Evolutionary conservation across 1,284 basidiomycete genomes (phyloP), one percentile per base, ranked within the genome.

Genomic region (Athelia sp.): DNA sequence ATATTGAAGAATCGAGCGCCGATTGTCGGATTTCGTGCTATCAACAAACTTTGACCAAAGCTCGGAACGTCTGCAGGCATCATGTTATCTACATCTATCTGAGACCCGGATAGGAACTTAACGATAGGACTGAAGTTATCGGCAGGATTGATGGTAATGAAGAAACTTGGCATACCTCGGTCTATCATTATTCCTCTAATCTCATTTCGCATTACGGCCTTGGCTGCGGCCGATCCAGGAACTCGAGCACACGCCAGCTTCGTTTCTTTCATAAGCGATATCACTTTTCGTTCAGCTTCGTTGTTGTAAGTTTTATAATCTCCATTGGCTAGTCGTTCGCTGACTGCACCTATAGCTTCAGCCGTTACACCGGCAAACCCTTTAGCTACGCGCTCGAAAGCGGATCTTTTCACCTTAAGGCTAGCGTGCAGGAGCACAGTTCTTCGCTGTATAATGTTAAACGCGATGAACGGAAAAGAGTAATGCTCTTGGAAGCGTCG

Each of bases 61-160:
- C 57, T 2, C 62, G 57, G 0, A 62, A 51, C 2, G n/a, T n/a
- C n/a, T n/a, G 61, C 58, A 10, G 56, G 57, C 0, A 60, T 17
- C 0, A 70, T 17, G 18, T 60, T 49, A 46, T 66, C 62, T 3
- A 70, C 38, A 43, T 69, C 59, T 21, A 69, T 63, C 3, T 70
- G 59, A 2, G 43, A 18, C 1, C 71, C 69, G 18, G 64, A 61
- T 4, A 71, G 46, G 45, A 71, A 62, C 13, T 63, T 62, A 1
- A 65, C 60, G 6, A 71, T 6, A 3, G 71, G 70, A 52, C 66
- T 66, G 24, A 63, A 62, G 0, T 69, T 56, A 57, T 73, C 70
- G 3, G 70, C 63, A 15, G 71, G 72, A 54, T 72, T 72, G 8
- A 74, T 62, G 0, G 71, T 74, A 0, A 75, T 48, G 53, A 62